phyloP scores from a whole-genome alignment of 306 rosid species.

The Castanea crenata region DNA sequence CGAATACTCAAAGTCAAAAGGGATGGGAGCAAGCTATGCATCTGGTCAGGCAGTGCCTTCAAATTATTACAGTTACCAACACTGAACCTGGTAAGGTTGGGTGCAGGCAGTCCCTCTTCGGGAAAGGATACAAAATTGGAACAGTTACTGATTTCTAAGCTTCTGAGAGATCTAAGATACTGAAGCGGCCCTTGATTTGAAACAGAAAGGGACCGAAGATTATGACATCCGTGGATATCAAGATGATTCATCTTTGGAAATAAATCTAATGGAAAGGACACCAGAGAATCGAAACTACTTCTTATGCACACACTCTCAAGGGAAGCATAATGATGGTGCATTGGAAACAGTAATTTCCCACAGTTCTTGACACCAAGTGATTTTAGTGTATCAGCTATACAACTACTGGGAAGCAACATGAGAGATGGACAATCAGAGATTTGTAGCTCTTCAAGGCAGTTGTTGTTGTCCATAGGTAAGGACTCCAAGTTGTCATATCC shows the following conservation, averaged over 20 bases:
- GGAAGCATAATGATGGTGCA: background rate
- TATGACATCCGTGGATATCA: fast-evolving
- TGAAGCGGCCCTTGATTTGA: background rate
- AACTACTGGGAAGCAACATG: too few relatives aligned
- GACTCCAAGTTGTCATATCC: too few relatives aligned
- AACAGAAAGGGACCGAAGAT: conserved; percentile 10
- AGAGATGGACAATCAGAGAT: too few relatives aligned
- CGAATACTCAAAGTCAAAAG: fast-evolving
- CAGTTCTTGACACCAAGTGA: background rate
- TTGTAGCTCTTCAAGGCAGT: too few relatives aligned
- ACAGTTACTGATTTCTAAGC: background rate
- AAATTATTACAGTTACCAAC: background rate
- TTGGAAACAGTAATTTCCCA: background rate
- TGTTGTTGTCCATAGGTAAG: too few relatives aligned
- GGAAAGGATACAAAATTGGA: conserved; percentile 27
- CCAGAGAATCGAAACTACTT: conserved; percentile 3
- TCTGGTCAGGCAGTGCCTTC: conserved; percentile 21
- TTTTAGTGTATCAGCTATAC: too few relatives aligned
- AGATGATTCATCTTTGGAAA: background rate
- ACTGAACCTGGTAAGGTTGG: background rate
- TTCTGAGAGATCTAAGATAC: background rate
- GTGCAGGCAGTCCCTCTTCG: conserved; percentile 7
- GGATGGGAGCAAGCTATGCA: conserved; percentile 20
- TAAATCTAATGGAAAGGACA: background rate
- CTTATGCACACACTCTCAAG: background rate